Percentiles rank a stretch among this genome's conserved stretches.
Evolutionary conservation across 805 yeast genomes (phyloP).

Genomic region (Wickerhamiella slavikovae): DNA sequence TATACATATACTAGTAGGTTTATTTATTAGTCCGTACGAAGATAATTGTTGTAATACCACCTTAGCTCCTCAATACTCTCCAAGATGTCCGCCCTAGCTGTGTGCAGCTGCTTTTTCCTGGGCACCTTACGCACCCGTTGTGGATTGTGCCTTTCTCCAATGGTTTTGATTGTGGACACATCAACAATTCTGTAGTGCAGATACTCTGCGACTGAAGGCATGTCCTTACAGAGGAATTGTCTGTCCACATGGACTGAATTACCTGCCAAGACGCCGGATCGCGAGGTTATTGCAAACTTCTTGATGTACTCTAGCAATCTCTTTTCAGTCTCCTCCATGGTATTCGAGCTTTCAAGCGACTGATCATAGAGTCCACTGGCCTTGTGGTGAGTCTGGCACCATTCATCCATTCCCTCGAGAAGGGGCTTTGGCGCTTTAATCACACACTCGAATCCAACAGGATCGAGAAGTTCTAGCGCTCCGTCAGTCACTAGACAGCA

Average conservation of each 20-base stretch:
- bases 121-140: slow-evolving; percentile 35
- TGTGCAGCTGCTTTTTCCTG: slow-evolving; percentile 48
- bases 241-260: slow-evolving; percentile 86
- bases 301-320: slow-evolving; percentile 45
- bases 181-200: slow-evolving; percentile 68
- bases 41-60: slow-evolving; percentile 50
- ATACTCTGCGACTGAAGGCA: slow-evolving; percentile 44
- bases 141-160: slow-evolving; percentile 61
- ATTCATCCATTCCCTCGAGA: slow-evolving; percentile 60
- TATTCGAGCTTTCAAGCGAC: slow-evolving; percentile 34
- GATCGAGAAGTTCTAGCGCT: slow-evolving; percentile 45
- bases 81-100: slow-evolving; percentile 72
- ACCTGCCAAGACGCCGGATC: slow-evolving; percentile 63
- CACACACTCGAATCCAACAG: slow-evolving; percentile 58
- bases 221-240: slow-evolving; percentile 60
- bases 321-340: slow-evolving; percentile 37
- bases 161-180: slow-evolving; percentile 71
- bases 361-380: slow-evolving; percentile 52
- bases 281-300: slow-evolving; percentile 28
- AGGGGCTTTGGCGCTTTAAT: slow-evolving; percentile 42
- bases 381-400: slow-evolving; percentile 78
- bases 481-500: slow-evolving; percentile 84
- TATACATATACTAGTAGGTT: no score
- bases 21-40: no score
- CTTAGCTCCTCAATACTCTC: slow-evolving; percentile 72